Evolutionary conservation across 352 stramenopile species (phyloP).

Genomic region (Phytophthora macrochlamydospora): DNA sequence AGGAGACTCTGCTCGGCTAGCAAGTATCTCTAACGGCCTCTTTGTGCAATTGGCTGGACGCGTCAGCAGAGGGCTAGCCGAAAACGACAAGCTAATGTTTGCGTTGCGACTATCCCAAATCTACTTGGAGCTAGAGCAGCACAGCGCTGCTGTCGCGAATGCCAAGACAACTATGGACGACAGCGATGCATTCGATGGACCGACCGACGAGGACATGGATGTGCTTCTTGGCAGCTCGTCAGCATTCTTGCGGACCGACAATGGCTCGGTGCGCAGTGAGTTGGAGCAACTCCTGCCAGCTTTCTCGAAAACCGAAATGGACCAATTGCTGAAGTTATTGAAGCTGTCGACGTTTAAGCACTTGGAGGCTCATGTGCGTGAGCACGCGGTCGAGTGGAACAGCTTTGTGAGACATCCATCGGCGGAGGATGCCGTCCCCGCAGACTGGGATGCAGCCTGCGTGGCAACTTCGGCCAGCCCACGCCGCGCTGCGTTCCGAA

Average conservation of each 20-base stretch:
- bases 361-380: constrained; percentile 68
- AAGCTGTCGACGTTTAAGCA: constrained; percentile 82
- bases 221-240: constrained; percentile 63
- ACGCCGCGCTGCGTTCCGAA: constrained; percentile 76
- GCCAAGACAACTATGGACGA: constrained; percentile 30
- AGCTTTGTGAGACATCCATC: constrained; percentile 78
- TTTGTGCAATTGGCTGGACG: constrained; percentile 93
- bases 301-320: constrained; percentile 72
- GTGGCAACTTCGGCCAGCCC: constrained; percentile 44
- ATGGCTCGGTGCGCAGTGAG: constrained; percentile 42
- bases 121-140: constrained; percentile 78
- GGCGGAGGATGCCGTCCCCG: constrained; percentile 76
- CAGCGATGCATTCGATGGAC: constrained; percentile 55
- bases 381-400: constrained; percentile 73
- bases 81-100: constrained; percentile 99
- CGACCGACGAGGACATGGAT: constrained; percentile 76
- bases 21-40: constrained; percentile 76
- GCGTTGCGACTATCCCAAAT: constrained; percentile 95
- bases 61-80: constrained; percentile 93
- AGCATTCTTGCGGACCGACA: constrained; percentile 53
- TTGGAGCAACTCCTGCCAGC: constrained; percentile 53
- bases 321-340: constrained; percentile 87
- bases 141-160: constrained; percentile 48
- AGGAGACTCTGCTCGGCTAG: constrained; percentile 50
- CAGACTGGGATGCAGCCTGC: constrained; percentile 57